Base-by-base conservation (phyloP, 2,329 filamentous ascomycete species). In the Trichoderma hamatum region DNA sequence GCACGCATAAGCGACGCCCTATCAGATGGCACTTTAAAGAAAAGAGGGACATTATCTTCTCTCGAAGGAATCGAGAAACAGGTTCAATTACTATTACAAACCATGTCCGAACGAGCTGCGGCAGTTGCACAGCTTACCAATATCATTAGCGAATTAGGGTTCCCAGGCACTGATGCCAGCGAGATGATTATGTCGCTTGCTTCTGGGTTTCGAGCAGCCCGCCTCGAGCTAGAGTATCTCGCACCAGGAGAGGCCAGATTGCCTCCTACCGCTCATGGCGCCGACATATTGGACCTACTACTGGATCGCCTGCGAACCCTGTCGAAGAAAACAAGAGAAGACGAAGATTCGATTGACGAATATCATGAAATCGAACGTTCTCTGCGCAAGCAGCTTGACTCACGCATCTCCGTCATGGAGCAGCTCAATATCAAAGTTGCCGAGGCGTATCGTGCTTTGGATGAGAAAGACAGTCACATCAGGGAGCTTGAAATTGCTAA, bases 201-300 rank as follows among this genome's bases (percentile, higher is more conserved):
- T 0, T 71, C 79, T 2, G 81, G 84, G 2, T 86, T 90, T 77
- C 85, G 87, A 24, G 76, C 84, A 2, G 88, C 87, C 1, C 83
- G 88, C 1, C 78, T 89, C 0, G 87, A 90, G 72, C 83, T 90
- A 2, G 88, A 90, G 75, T 89, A 89, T 73, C 81, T 89, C 24
- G 85, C 83, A 0, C 88, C 88, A 0, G 88, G 87, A 6, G 88
- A 90, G 74, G 79, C 85, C n/a, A 73, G 82, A 0, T 80, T 88
- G 0, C 85, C 86, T 0, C 78, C 88, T 0, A 82, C 82, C 0
- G 83, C 83, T 0, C 83, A 84, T 61, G 87, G 87, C 2, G 84
- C 84, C 0, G 82, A 86, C 63, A 82, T 90, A 0, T 81, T 90
- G 0, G 85, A 87, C 68, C 80, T 88, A 14, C 75, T 89, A 5